These are phyloP conservation scores for Usnea hakonensis DNA, from an alignment of 495 filamentous ascomycete species.

Conservation along the genomic window DNA sequence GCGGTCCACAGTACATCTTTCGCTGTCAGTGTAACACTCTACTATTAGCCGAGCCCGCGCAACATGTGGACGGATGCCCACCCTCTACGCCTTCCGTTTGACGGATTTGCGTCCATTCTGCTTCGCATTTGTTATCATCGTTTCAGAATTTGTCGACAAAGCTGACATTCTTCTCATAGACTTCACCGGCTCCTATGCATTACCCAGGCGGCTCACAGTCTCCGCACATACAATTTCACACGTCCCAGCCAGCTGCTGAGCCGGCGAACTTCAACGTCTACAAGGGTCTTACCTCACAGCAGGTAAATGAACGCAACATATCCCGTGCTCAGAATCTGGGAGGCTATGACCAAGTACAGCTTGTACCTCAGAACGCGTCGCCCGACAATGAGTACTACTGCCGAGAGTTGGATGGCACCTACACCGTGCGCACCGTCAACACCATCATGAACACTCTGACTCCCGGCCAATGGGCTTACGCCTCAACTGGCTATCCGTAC, in stretches of 20 bases:
- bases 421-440: constrained; percentile 23
- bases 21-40: background rate
- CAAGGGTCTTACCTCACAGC: background rate
- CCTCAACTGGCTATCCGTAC: constrained; percentile 16
- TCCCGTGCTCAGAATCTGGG: background rate
- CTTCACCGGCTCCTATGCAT: constrained; percentile 7
- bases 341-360: constrained; percentile 1
- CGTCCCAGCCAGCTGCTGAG: background rate
- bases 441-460: constrained; percentile 23
- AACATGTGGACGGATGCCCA: background rate
- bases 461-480: constrained; percentile 25
- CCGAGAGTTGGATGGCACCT: constrained; percentile 25
- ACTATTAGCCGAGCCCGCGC: background rate
- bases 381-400: constrained; percentile 22
- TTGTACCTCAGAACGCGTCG: constrained; percentile 9
- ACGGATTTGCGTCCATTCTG: background rate
- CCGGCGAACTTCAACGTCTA: background rate
- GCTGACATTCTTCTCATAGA: constrained; percentile 11
- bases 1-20: background rate
- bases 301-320: background rate
- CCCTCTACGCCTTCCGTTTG: background rate
- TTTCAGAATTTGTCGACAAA: background rate
- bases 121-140: constrained; percentile 3
- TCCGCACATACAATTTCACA: constrained; percentile 1
- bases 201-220: constrained; percentile 7